These are phyloP conservation scores for Lodderomyces pseudojiufengensis DNA, from an alignment of 1,139 yeast genomes.

Conservation along the genomic window DNA sequence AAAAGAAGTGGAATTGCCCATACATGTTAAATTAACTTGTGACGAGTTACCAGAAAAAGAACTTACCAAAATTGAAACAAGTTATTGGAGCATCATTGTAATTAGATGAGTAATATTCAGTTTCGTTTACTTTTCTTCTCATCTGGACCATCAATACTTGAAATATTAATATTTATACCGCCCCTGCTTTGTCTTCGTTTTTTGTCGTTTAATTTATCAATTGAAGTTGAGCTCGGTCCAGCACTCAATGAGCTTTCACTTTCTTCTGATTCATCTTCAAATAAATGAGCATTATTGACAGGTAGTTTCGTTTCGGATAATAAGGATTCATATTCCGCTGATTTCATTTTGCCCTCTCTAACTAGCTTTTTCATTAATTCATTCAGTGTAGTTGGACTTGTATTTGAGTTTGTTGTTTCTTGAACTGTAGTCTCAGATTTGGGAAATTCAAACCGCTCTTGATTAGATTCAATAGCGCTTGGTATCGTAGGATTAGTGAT, in stretches of 20 bases:
- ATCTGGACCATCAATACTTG: neutral
- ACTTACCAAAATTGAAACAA: too few relatives aligned
- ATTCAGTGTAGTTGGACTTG: constrained; percentile 12
- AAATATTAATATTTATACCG: constrained; percentile 19
- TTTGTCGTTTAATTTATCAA: constrained; percentile 9
- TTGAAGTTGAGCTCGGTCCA: constrained; percentile 10
- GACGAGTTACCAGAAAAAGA: too few relatives aligned
- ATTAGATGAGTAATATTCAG: too few relatives aligned
- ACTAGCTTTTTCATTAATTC: constrained; percentile 27
- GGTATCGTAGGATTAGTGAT: constrained; percentile 1
- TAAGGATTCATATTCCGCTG: constrained; percentile 26
- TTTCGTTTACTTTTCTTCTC: neutral
- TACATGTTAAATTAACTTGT: too few relatives aligned
- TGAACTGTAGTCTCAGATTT: neutral
- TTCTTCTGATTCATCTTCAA: constrained; percentile 28
- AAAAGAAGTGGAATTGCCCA: too few relatives aligned
- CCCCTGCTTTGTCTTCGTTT: constrained; percentile 29
- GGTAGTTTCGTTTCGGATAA: constrained; percentile 24
- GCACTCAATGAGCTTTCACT: constrained; percentile 10
- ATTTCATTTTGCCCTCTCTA: constrained; percentile 20
- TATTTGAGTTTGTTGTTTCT: neutral
- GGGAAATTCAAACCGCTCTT: constrained; percentile 2
- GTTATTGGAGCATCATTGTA: too few relatives aligned
- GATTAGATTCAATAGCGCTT: neutral
- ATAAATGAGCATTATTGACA: constrained; percentile 24